These are phyloP conservation scores for Xylaria longipes DNA, from an alignment of 495 filamentous ascomycete genomes.

Conservation along the genomic window DNA sequence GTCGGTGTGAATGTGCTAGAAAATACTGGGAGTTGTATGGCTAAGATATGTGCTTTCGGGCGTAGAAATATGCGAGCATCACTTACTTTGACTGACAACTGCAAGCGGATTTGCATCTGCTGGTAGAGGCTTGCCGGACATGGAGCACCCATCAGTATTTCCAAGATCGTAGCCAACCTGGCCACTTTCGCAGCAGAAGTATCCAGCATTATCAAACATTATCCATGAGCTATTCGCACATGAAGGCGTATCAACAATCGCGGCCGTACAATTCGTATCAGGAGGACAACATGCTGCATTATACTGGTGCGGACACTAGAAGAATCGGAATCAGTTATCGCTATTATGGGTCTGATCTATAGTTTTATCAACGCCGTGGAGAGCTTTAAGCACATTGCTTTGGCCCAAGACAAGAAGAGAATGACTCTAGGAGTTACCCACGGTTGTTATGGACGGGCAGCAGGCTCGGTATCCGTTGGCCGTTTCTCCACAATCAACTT, in stretches of 20 bases:
- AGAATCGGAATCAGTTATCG: not conserved
- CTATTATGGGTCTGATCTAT: not conserved
- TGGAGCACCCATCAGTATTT: constrained; percentile 27
- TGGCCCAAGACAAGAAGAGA: not conserved
- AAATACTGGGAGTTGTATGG: not conserved
- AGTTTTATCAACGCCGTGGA: not conserved
- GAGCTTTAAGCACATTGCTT: not conserved
- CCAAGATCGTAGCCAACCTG: constrained; percentile 27
- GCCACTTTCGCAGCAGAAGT: constrained; percentile 30
- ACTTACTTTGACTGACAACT: constrained; percentile 29
- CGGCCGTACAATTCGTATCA: constrained; percentile 27
- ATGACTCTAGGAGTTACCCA: not conserved
- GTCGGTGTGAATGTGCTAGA: not conserved
- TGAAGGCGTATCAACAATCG: constrained; percentile 21
- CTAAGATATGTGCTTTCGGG: not conserved
- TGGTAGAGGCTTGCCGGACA: constrained; percentile 21
- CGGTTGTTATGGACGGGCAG: constrained; percentile 28
- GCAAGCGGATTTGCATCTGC: constrained; percentile 29
- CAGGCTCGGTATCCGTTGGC: constrained; percentile 24
- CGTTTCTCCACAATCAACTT: constrained; percentile 31
- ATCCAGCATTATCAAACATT: constrained; percentile 32
- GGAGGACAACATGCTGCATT: constrained; percentile 29
- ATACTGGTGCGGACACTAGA: constrained; percentile 26
- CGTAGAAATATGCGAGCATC: not conserved
- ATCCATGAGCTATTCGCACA: constrained; percentile 32